Evolutionary conservation across 192 early-diverging fungal genomes (phyloP), one percentile per base, ranked within the genome.

Genomic region (Rhizoclosmatium globosum): DNA sequence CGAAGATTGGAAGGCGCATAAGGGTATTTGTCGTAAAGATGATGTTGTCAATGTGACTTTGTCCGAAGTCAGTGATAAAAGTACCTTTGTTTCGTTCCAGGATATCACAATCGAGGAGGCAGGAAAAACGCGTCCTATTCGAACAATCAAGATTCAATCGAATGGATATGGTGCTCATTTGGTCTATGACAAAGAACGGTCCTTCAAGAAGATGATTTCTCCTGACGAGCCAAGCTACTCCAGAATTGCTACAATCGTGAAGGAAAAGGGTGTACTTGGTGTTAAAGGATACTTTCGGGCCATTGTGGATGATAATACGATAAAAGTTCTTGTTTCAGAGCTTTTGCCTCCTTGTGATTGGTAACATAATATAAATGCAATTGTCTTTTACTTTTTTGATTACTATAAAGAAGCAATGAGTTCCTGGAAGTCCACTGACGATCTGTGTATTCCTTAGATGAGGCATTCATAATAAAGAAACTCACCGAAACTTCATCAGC

Each of bases 141-240:
- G 65, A 15, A 68, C 65, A 17, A 42, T 68, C 23, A 68, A 68
- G 43, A 68, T 68, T 68, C 65, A 68, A 46, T 4, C 17, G 4
- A 42, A 6, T 21, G 43, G 43, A 6, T 15, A 11, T 21, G 31
- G 15, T 11, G 4, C 4, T 43, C 15, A 38, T 17, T 42, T 68
- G 17, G 39, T 41, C 43, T 68, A 68, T 46, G 65, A 68, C 66
- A 68, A 68, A 42, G 45, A 42, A 47, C 38, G 66, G 7, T 39
- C 23, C 44, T 68, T 68, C 23, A 42, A 11, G 15, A 68, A 68
- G 23, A 68, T 23, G 1, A 68, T 68, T 68, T 13, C 45, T 9
- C 42, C 39, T 2, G 11, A n/a, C 9, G 66, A 68, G 23, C 38
- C 38, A 2, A 42, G 23, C 17, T 46, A 45, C 45, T 13, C 17